Conservation (phyloP, 2,329 filamentous ascomycete genomes). For the Tolypocladium nubicola region DNA sequence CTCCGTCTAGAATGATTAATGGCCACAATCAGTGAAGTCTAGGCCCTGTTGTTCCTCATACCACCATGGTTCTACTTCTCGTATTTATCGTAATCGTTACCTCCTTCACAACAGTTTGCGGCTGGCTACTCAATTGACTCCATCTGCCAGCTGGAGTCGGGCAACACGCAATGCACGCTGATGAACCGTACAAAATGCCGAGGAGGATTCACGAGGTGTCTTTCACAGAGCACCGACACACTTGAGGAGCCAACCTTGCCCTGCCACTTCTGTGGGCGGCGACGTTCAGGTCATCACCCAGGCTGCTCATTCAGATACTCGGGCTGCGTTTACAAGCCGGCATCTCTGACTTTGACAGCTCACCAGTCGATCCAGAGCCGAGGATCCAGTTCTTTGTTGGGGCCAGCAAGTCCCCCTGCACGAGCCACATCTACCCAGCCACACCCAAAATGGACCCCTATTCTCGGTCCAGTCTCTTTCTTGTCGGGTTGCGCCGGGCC, state of each 20-base stretch:
- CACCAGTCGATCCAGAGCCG: neutral
- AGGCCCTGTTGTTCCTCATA: neutral
- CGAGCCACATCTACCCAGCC: neutral
- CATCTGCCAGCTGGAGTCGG: neutral
- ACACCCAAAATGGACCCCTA: neutral
- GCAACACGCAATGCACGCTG: too few species aligned
- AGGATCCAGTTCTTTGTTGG: neutral
- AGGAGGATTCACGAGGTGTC: too few species aligned
- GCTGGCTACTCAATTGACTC: neutral
- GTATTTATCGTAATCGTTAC: neutral
- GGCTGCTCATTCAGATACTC: too few species aligned
- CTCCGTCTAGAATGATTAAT: neutral
- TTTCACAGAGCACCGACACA: too few species aligned
- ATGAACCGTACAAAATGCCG: too few species aligned
- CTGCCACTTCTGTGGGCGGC: too few species aligned
- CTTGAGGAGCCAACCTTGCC: too few species aligned
- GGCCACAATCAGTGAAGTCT: neutral
- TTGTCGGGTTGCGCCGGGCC: constrained; percentile 4
- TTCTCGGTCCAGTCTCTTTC: neutral
- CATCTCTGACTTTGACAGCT: neutral
- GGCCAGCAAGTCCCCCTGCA: neutral
- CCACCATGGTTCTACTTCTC: neutral
- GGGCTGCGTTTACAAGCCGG: neutral
- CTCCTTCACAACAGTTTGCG: neutral
- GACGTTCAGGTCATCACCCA: too few species aligned